Conservation (phyloP, 1,284 basidiomycete genomes). For the Ganoderma boninense region DNA sequence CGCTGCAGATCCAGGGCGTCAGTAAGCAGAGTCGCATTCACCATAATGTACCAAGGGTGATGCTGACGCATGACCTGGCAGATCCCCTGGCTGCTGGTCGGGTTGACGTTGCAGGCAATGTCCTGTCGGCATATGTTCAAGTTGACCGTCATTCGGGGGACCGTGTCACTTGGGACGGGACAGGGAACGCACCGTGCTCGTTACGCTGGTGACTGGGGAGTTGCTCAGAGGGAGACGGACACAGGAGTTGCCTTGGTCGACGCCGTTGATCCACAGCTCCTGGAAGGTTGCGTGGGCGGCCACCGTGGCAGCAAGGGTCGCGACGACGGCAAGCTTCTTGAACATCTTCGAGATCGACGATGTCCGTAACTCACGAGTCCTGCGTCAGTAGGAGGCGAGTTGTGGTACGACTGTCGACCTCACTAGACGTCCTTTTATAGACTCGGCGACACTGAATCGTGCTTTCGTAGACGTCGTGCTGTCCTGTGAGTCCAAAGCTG, state of each 20-base stretch:
- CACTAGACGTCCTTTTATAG: neutral
- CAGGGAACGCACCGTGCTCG: conserved; percentile 42
- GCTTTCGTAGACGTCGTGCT: neutral
- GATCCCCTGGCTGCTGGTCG: conserved; percentile 44
- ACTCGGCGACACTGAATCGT: neutral
- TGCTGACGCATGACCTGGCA: conserved; percentile 53
- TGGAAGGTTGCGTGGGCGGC: conserved; percentile 62
- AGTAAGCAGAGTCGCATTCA: neutral
- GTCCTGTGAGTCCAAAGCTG: neutral
- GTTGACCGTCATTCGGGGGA: neutral
- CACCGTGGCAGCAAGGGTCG: conserved; percentile 48
- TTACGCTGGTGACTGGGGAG: conserved; percentile 54
- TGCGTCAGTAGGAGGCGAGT: neutral
- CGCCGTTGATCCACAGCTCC: conserved; percentile 59
- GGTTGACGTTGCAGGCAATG: conserved; percentile 55
- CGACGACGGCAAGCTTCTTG: conserved; percentile 42
- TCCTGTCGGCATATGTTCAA: conserved; percentile 42
- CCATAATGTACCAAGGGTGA: neutral
- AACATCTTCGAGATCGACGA: conserved; percentile 31
- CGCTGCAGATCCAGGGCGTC: conserved; percentile 38
- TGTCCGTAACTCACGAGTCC: neutral
- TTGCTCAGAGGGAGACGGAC: conserved; percentile 55
- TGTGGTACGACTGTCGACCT: neutral
- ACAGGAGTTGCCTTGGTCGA: conserved; percentile 57
- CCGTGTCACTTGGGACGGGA: neutral